A percentile compares a stretch with the other conserved stretches of the same genome.
These are phyloP conservation scores for Kappamyces sp. DNA, from an alignment of 192 early-diverging fungal species.

Conservation along the genomic window DNA sequence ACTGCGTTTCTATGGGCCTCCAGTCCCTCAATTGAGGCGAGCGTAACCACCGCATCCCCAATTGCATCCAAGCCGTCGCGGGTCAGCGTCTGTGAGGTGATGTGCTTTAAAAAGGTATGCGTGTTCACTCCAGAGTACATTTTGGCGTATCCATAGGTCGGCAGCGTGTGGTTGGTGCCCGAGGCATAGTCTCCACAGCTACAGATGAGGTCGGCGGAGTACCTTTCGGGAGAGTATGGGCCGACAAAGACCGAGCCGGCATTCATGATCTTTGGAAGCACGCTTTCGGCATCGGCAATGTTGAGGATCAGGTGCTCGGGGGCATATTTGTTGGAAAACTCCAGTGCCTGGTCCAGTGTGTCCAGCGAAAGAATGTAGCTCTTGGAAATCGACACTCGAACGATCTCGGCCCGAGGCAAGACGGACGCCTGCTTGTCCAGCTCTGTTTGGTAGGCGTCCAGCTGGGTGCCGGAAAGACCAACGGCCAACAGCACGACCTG, in stretches of 20 bases:
- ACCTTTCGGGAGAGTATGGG: conserved; percentile 90
- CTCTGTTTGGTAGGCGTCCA: conserved; percentile 71
- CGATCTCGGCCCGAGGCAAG: conserved; percentile 84
- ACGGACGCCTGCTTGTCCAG: conserved; percentile 75
- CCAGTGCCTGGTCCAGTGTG: conserved; percentile 68
- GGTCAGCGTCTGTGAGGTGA: conserved; percentile 89
- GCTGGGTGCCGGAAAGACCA: conserved; percentile 56
- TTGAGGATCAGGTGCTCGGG: conserved; percentile 99
- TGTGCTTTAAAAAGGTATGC: conserved; percentile 92
- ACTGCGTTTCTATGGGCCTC: conserved; percentile 98
- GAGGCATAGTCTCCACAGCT: conserved; percentile 99
- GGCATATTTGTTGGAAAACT: conserved; percentile 93
- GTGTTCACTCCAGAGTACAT: conserved; percentile 99
- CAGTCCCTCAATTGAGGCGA: conserved; percentile 93
- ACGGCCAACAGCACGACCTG: conserved; percentile 94
- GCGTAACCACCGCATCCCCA: conserved; percentile 85
- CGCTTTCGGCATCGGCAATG: conserved; percentile 62
- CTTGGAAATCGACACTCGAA: conserved; percentile 81
- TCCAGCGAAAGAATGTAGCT: conserved; percentile 69
- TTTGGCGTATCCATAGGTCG: conserved; percentile 95
- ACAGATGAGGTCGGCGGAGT: conserved; percentile 6
- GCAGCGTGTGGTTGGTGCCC: conserved; percentile 98
- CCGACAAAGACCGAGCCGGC: conserved; percentile 99
- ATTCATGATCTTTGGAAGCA: conserved; percentile 66
- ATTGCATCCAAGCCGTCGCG: conserved; percentile 76